Percentiles rank a stretch among this genome's conserved stretches.
Conservation (phyloP, 1,284 basidiomycete genomes). For the Tilletia horrida region DNA sequence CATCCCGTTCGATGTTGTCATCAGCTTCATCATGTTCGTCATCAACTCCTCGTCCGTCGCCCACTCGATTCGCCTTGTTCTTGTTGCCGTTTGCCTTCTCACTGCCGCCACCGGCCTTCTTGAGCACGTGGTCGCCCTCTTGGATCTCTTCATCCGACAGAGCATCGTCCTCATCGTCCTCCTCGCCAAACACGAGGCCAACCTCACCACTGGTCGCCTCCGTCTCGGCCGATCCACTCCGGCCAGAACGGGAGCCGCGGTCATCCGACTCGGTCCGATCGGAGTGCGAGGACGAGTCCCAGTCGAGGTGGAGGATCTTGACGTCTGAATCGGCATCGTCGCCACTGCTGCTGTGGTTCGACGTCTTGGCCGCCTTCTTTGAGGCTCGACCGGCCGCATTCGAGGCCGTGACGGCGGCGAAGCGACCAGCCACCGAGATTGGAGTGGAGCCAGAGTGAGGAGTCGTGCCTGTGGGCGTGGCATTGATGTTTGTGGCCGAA, state of each 20-base stretch:
- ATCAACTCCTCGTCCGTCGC: neutral
- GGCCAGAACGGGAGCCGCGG: neutral
- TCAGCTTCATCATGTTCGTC: slow-evolving; percentile 9
- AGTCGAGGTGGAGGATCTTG: slow-evolving; percentile 6
- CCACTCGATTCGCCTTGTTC: slow-evolving; percentile 14
- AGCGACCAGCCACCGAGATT: neutral
- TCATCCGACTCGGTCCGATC: slow-evolving; percentile 4
- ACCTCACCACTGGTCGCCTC: neutral
- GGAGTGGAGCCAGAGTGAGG: neutral
- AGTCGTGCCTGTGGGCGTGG: slow-evolving; percentile 25
- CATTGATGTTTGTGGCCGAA: slow-evolving; percentile 16
- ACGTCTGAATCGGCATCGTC: slow-evolving; percentile 7
- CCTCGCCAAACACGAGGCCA: neutral
- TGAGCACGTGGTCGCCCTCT: neutral
- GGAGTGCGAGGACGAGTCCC: slow-evolving; percentile 7
- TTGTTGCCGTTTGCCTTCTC: neutral
- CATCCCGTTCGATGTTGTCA: neutral
- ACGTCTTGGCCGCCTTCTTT: slow-evolving; percentile 9
- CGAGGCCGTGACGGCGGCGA: slow-evolving; percentile 8
- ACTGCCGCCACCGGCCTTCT: neutral
- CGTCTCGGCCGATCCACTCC: slow-evolving; percentile 12
- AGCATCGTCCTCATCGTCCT: neutral
- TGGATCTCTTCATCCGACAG: neutral
- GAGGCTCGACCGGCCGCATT: slow-evolving; percentile 5
- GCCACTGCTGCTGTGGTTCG: neutral